Conservation (phyloP, 1,284 basidiomycete genomes). For the Tylopilus microsporus region DNA sequence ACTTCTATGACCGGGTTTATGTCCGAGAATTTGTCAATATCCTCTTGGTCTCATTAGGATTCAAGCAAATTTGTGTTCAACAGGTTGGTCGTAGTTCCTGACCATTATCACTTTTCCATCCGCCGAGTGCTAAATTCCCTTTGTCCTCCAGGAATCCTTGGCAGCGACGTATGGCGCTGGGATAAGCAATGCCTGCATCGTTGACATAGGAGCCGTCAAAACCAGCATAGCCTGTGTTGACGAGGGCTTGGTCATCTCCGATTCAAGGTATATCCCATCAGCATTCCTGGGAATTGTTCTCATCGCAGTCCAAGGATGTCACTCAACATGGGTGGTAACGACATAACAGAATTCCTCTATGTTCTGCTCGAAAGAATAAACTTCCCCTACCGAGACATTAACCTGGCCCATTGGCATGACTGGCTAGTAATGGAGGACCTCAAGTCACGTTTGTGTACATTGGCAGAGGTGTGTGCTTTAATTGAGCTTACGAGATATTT, state of each 20-base stretch:
- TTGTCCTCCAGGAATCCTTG: constrained; percentile 69
- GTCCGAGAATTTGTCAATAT: constrained; percentile 77
- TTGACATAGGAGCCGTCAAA: constrained; percentile 85
- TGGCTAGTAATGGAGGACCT: constrained; percentile 88
- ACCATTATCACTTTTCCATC: not conserved
- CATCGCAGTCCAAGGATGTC: constrained; percentile 55
- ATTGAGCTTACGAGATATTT: not conserved
- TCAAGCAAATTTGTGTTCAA: constrained; percentile 86
- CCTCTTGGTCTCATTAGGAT: constrained; percentile 78
- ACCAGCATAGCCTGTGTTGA: constrained; percentile 93
- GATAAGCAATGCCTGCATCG: constrained; percentile 89
- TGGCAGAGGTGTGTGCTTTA: constrained; percentile 66
- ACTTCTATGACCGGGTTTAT: constrained; percentile 84
- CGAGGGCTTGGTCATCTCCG: constrained; percentile 84
- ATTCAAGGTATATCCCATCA: constrained; percentile 66
- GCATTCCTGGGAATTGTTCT: not conserved
- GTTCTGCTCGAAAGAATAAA: constrained; percentile 76
- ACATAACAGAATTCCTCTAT: constrained; percentile 86
- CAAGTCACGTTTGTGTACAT: constrained; percentile 76
- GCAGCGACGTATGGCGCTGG: constrained; percentile 95
- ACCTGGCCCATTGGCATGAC: constrained; percentile 74
- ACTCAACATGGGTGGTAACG: constrained; percentile 87
- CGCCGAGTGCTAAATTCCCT: not conserved
- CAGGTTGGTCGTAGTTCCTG: constrained; percentile 51
- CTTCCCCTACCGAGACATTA: constrained; percentile 84